phyloP scores from a whole-genome alignment of 2,329 filamentous ascomycete species.

The Alternaria dauci region DNA sequence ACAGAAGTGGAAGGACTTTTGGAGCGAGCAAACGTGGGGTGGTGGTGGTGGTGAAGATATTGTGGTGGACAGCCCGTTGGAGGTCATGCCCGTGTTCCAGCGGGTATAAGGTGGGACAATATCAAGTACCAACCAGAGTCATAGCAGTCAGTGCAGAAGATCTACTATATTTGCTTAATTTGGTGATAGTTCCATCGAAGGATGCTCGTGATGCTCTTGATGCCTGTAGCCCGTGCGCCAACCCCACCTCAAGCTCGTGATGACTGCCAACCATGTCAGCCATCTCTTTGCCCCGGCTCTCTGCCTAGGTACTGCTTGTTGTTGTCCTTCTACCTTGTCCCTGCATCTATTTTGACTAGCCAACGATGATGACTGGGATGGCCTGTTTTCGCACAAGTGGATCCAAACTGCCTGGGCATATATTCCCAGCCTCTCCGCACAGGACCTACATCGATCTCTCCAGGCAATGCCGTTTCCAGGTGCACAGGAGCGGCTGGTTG shows the following conservation, averaged over 20 bases:
- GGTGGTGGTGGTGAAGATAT: constrained; percentile 55
- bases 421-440: neutral
- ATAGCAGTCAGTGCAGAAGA: neutral
- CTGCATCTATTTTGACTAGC: neutral
- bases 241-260: neutral
- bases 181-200: neutral
- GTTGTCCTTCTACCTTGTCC: neutral
- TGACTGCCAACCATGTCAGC: neutral
- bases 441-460: neutral
- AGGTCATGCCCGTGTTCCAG: constrained; percentile 59
- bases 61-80: constrained; percentile 56
- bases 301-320: neutral
- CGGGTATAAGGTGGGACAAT: constrained; percentile 2
- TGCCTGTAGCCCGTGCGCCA: neutral
- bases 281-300: neutral
- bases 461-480: neutral
- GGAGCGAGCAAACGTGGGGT: constrained; percentile 42
- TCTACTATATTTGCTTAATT: neutral
- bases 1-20: constrained; percentile 56
- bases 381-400: neutral
- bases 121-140: neutral
- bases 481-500: neutral
- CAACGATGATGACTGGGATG: neutral
- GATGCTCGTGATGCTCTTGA: neutral
- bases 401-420: neutral